Percentiles rank a stretch among this genome's conserved stretches.
Conservation (phyloP, 2,329 filamentous ascomycete species). For the Teratosphaeria nubilosa region DNA sequence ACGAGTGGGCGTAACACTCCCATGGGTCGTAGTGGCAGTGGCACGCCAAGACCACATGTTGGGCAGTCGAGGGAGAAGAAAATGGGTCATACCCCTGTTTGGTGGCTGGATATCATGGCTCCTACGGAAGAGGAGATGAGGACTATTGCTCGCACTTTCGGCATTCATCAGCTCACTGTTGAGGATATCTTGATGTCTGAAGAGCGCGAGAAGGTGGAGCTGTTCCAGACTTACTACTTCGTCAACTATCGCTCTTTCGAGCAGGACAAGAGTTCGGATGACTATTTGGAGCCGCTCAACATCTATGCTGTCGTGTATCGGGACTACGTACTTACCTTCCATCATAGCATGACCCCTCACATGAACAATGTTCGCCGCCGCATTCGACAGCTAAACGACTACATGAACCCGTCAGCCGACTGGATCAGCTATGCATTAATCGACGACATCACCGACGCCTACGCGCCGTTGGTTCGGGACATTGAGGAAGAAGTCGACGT, state of each 20-base stretch:
- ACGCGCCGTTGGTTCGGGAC: constrained; percentile 78
- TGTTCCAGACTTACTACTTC: constrained; percentile 97
- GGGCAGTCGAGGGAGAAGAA: constrained; percentile 31
- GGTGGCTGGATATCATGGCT: constrained; percentile 88
- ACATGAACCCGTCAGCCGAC: constrained; percentile 82
- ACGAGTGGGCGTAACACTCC: constrained; percentile 42
- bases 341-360: constrained; percentile 93
- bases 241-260: constrained; percentile 98
- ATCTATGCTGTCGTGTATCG: constrained; percentile 97
- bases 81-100: constrained; percentile 53
- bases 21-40: constrained; percentile 4
- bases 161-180: constrained; percentile 87
- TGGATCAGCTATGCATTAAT: constrained; percentile 99
- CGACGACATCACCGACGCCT: constrained; percentile 96
- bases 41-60: constrained; percentile 21
- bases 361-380: constrained; percentile 89
- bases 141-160: constrained; percentile 80
- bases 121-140: constrained; percentile 96
- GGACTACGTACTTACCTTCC: constrained; percentile 90
- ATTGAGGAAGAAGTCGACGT: constrained; percentile 97
- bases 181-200: constrained; percentile 98
- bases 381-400: constrained; percentile 88
- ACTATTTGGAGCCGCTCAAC: constrained; percentile 90
- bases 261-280: constrained; percentile 78
- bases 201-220: constrained; percentile 91